Evolutionary conservation across 805 yeast genomes (phyloP).

Genomic region (Saccharomycopsis sp.): DNA sequence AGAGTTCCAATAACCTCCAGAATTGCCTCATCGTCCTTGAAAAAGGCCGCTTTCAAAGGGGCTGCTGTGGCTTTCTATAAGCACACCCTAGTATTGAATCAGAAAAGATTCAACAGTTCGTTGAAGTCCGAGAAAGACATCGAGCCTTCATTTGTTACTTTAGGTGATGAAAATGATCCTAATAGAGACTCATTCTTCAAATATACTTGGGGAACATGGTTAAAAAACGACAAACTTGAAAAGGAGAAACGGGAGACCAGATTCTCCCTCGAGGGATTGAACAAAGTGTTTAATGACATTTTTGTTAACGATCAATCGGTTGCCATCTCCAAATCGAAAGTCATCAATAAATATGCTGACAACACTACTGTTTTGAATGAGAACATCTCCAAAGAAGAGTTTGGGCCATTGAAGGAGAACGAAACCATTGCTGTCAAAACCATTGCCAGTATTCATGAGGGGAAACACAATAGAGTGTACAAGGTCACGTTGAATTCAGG

Average conservation of each 20-base stretch:
- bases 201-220: conserved; percentile 95
- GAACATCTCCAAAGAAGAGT: conserved; percentile 32
- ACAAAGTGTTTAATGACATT: conserved; percentile 43
- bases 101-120: conserved; percentile 12
- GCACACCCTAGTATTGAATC: neutral
- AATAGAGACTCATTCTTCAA: conserved; percentile 68
- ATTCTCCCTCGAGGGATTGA: conserved; percentile 76
- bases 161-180: conserved; percentile 60
- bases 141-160: conserved; percentile 40
- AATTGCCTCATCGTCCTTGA: neutral
- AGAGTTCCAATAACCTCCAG: neutral
- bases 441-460: conserved; percentile 83
- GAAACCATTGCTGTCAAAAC: conserved; percentile 46
- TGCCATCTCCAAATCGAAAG: conserved; percentile 25
- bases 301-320: conserved; percentile 24
- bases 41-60: neutral
- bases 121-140: conserved; percentile 27
- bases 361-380: conserved; percentile 41
- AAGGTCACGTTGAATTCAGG: conserved; percentile 58
- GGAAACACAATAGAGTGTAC: conserved; percentile 87
- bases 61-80: neutral
- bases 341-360: conserved; percentile 36
- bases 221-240: conserved; percentile 68
- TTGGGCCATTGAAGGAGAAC: conserved; percentile 30
- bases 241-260: conserved; percentile 70